Base-by-base conservation (phyloP, 768 basidiomycete species). In the Mrakia gelida region DNA sequence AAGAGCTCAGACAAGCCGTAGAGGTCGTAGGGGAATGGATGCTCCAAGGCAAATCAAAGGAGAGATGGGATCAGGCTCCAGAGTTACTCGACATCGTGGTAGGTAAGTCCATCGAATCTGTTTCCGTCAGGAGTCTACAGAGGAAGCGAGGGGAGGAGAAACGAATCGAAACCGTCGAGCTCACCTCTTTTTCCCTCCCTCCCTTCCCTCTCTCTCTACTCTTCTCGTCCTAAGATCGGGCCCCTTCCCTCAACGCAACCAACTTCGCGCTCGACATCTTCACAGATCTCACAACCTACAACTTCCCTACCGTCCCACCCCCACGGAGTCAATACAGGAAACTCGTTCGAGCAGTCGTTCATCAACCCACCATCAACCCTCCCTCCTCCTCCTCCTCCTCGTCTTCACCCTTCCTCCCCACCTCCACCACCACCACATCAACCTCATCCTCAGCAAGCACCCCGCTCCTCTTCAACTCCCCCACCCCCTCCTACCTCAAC, bases 311-410 rank as follows among this genome's bases (percentile, higher is more conserved):
- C 67, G 41, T 43, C 38, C 67, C 67, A 21, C 67, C 67, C 3
- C 15, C 67, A 3, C 67, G 67, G 4, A 23, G 18, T 10, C 67
- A 45, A 16, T 70, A 4, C 67, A 16, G 67, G 34, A 38, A 41
- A 38, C 67, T 70, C 41, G 34, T 70, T 41, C 67, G 41, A 26
- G 67, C 67, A 8, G 67, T 70, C 67, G 67, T 70, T 38, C 67
- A 70, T 43, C 67, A 70, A 9, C 67, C 67, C 26, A 41, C 67
- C 26, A 18, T 59, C 59, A 0, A 8, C 13, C 59, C 59, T n/a
- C 18, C 59, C 59, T n/a, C 59, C 26, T 8, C n/a, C 59, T n/a
- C n/a, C n/a, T n/a, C 28, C 38, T 13, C 38, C 1, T 38, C 38
- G 23, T 16, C 45, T 45, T 45, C 45, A 15, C 45, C 45, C 23